Base-by-base conservation (phyloP, 2,329 filamentous ascomycete species). In the Knufia fluminis region DNA sequence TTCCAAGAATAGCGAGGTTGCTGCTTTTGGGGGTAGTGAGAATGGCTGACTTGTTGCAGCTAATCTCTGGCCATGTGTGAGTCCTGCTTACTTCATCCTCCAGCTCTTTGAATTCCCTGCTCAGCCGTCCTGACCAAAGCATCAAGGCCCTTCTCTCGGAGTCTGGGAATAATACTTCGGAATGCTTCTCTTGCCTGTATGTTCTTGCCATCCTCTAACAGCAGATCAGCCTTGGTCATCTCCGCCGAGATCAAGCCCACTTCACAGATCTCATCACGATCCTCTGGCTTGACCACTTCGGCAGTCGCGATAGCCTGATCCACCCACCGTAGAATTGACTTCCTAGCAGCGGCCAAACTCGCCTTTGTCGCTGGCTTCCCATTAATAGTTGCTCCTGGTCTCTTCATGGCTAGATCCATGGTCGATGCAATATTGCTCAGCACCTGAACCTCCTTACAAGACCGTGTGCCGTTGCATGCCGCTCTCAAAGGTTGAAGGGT, bases 391-490 rank as follows among this genome's bases (percentile, higher is more conserved):
- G 57, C 56, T 16, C 52, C 53, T 3, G 57, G 57, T 23, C 54
- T 55, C 50, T 59, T 57, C 52, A 58, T 43, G 10, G 54, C 56
- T 31, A 54, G 28, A 33, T 52, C 52, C 57, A 58, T 58, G n/a
- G 56, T 51, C 2, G 54, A 52, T 2, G 56, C 56, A 26, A 59
- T 57, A 40, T 59, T 58, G 50, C 57, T 58, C 17, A 59, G 44
- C 1, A 58, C 39, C 26, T 58, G 56, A 2, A 50, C 57, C 41
- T 59, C 57, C 32, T 55, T 57, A 44, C 57, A 59, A 8, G 56
- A 56, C 32, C 53, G 32, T 1, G 51, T 54, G 12, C 56, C 56
- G 35, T 59, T 55, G 48, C 56, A 58, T 20, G 57, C 52, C 12
- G 51, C 46, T 24, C 56, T 48, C 19, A 59, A 49, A 4, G 57